phyloP scores from a whole-genome alignment of 2,329 filamentous ascomycete species.

The Ceratocystis papillata region DNA sequence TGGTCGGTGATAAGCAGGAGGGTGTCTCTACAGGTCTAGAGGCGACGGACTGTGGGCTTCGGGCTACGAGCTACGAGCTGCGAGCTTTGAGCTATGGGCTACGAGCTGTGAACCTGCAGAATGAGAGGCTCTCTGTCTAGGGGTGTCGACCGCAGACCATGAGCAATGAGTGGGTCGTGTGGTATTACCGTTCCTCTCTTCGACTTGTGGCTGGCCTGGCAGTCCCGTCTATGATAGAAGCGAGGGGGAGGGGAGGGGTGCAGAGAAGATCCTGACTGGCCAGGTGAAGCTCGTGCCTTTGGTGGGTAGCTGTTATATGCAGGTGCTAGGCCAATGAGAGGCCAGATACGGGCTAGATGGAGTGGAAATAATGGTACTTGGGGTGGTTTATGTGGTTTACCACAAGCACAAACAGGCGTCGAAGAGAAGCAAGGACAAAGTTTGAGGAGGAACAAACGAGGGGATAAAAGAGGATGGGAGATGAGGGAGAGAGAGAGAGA shows the following conservation, averaged over 20 bases:
- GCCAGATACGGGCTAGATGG: background rate
- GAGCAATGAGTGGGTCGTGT: background rate
- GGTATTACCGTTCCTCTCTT: background rate
- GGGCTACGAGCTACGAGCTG: background rate
- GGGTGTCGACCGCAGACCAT: background rate
- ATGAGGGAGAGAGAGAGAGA: background rate
- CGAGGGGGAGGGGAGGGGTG: background rate
- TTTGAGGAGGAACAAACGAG: background rate
- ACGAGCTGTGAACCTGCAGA: background rate
- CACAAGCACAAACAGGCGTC: background rate
- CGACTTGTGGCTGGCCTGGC: slow-evolving; percentile 3
- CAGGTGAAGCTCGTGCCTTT: slow-evolving; percentile 7
- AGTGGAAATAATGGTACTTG: slow-evolving; percentile 2
- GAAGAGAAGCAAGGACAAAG: slow-evolving; percentile 3
- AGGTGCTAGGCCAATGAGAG: slow-evolving; percentile 3
- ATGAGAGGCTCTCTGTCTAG: background rate
- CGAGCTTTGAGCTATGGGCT: background rate
- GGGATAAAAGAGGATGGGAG: background rate
- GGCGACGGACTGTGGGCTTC: background rate
- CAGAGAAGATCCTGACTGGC: background rate
- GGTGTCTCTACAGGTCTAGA: background rate
- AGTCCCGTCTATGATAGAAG: background rate
- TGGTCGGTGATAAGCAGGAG: background rate
- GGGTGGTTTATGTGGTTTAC: background rate
- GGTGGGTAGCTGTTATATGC: background rate